Percentiles rank a stretch among this genome's conserved stretches.
Conservation (phyloP, 257 asterid genomes). For the Jacaranda mimosifolia region DNA sequence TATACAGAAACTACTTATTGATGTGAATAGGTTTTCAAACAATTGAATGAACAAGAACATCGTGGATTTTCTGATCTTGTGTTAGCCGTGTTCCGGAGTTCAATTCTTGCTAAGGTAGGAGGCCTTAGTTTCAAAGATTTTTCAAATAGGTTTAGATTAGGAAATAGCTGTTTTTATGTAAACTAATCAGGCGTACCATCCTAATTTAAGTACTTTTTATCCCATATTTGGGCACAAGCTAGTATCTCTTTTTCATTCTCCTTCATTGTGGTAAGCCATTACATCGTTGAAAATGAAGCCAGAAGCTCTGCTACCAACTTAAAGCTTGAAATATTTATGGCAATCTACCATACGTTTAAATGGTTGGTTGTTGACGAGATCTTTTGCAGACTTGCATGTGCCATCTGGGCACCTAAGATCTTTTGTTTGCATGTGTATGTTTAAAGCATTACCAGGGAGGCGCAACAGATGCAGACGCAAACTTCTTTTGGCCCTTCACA, state of each 20-base stretch:
- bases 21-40: too few species aligned
- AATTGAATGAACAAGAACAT: neutral
- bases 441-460: too few species aligned
- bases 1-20: conserved; percentile 1
- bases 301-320: too few species aligned
- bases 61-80: conserved; percentile 7
- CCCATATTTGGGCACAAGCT: neutral
- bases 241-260: neutral
- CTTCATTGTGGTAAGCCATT: neutral
- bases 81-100: neutral
- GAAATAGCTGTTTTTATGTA: neutral
- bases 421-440: too few species aligned
- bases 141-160: neutral
- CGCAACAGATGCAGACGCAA: too few species aligned
- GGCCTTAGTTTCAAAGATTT: neutral
- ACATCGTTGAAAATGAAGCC: too few species aligned
- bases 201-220: neutral
- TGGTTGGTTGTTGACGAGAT: too few species aligned
- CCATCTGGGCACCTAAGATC: too few species aligned
- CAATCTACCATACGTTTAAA: too few species aligned
- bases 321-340: too few species aligned
- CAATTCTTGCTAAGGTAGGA: conserved; percentile 13
- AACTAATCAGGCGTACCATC: neutral
- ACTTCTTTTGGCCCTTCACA: too few species aligned
- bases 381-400: too few species aligned